These are phyloP conservation scores for Rhypophila decipiens DNA, from an alignment of 495 filamentous ascomycete species.

Conservation along the genomic window DNA sequence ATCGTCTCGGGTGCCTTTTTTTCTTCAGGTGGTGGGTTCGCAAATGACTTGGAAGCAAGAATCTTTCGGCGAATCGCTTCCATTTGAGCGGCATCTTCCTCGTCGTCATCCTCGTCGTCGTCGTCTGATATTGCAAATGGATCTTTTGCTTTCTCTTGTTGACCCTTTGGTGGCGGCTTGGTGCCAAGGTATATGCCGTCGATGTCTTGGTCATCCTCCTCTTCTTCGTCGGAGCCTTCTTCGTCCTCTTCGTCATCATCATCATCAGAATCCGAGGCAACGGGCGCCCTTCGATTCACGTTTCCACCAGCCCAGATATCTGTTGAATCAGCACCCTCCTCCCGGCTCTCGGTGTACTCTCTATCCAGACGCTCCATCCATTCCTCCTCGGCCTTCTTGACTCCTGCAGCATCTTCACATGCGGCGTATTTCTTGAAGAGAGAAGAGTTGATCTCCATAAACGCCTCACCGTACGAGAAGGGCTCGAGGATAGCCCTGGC, in stretches of 20 bases:
- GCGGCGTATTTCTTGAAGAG: conserved; percentile 79
- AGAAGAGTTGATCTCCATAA: conserved; percentile 79
- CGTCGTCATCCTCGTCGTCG: conserved; percentile 51
- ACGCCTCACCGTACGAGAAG: conserved; percentile 83
- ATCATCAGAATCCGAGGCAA: conserved; percentile 51
- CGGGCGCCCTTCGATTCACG: conserved; percentile 57
- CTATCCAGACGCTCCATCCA: conserved; percentile 87
- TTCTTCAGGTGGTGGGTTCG: conserved; percentile 18
- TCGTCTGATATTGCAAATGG: conserved; percentile 58
- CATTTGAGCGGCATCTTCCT: conserved; percentile 88
- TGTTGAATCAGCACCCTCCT: conserved; percentile 35
- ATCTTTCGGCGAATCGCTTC: conserved; percentile 66
- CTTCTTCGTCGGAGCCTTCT: conserved; percentile 17
- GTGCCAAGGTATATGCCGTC: conserved; percentile 55
- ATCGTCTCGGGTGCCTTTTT: conserved; percentile 54
- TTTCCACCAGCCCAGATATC: conserved; percentile 86
- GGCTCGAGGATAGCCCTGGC: conserved; percentile 71
- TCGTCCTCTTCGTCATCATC: conserved; percentile 40
- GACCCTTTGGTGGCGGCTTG: conserved; percentile 33
- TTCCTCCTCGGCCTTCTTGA: conserved; percentile 77
- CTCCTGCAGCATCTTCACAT: conserved; percentile 73
- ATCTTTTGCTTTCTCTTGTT: conserved; percentile 43
- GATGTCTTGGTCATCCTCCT: conserved; percentile 23
- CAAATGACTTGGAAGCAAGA: conserved; percentile 26
- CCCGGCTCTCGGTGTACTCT: conserved; percentile 78